Percentiles rank a stretch among this genome's conserved stretches.
These are phyloP conservation scores for Secale cereale DNA, from an alignment of 176 grass and related monocot genomes.

Conservation along the genomic window DNA sequence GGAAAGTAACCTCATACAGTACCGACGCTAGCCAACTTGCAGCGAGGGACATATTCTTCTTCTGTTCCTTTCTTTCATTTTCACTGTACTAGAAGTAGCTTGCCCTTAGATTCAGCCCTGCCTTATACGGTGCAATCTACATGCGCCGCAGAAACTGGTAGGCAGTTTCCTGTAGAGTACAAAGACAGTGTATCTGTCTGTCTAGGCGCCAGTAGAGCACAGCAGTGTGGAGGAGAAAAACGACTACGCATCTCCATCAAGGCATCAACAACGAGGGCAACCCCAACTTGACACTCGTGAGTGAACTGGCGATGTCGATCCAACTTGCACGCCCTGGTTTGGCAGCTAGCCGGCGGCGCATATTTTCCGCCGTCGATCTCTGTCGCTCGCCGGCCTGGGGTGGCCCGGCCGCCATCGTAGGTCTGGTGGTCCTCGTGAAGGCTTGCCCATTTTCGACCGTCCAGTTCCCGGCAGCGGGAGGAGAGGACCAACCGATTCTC, in stretches of 20 bases:
- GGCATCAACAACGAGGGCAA: not conserved
- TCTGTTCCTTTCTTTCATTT: not conserved
- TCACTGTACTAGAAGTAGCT: not conserved
- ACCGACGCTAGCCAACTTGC: not conserved
- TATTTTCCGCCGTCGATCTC: not conserved
- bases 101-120: not conserved
- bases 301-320: not conserved
- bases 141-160: not conserved
- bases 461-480: conserved; percentile 5
- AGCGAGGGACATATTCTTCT: not conserved
- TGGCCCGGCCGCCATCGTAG: conserved; percentile 1
- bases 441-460: conserved; percentile 24
- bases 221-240: not conserved
- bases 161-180: not conserved
- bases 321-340: conserved; percentile 26
- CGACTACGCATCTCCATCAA: not conserved
- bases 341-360: conserved; percentile 16
- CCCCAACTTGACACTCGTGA: not conserved
- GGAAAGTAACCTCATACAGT: not conserved
- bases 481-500: not conserved
- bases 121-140: not conserved
- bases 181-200: not conserved
- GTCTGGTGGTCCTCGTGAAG: conserved; percentile 21
- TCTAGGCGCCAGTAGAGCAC: not conserved
- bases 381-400: not conserved